Evolutionary conservation across 345 rosid genomes (phyloP).

Genomic region (Anastatica hierochuntica): DNA sequence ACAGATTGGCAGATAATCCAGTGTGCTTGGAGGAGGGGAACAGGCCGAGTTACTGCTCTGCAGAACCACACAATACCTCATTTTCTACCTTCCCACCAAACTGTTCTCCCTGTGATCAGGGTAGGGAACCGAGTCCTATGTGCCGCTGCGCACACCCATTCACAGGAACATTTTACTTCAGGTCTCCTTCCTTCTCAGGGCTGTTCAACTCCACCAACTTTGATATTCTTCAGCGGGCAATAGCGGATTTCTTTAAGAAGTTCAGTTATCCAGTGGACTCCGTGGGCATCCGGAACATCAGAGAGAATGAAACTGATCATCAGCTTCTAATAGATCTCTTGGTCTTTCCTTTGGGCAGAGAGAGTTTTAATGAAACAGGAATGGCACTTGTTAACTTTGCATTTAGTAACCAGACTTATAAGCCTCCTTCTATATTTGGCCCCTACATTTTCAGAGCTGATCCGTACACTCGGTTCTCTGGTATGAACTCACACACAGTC

Average conservation of each 20-base stretch:
- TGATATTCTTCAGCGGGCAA: conserved; percentile 18
- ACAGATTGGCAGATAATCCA: conserved; percentile 66
- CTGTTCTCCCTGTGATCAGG: conserved; percentile 34
- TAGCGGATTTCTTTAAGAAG: conserved; percentile 23
- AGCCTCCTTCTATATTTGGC: conserved; percentile 50
- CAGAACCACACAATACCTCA: conserved; percentile 12
- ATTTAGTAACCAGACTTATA: conserved; percentile 51
- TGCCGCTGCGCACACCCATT: conserved; percentile 62
- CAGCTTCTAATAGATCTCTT: conserved; percentile 34
- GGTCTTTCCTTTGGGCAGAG: conserved; percentile 44
- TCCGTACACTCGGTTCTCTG: conserved; percentile 33
- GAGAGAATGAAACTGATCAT: conserved; percentile 33
- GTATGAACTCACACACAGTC: conserved; percentile 25
- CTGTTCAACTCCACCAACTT: conserved; percentile 32
- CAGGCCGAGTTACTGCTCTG: conserved; percentile 32
- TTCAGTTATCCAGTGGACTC: conserved; percentile 55
- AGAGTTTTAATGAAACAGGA: conserved; percentile 39
- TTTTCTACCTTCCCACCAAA: conserved; percentile 35
- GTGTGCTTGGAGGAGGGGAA: conserved; percentile 40
- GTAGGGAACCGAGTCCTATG: conserved; percentile 40
- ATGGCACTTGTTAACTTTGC: conserved; percentile 36
- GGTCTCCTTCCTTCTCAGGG: conserved; percentile 61
- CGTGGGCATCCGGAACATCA: conserved; percentile 43
- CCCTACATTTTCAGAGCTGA: conserved; percentile 45
- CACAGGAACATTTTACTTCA: conserved; percentile 50